phyloP scores from a whole-genome alignment of 148 eudicot species.

The Spergularia marina region DNA sequence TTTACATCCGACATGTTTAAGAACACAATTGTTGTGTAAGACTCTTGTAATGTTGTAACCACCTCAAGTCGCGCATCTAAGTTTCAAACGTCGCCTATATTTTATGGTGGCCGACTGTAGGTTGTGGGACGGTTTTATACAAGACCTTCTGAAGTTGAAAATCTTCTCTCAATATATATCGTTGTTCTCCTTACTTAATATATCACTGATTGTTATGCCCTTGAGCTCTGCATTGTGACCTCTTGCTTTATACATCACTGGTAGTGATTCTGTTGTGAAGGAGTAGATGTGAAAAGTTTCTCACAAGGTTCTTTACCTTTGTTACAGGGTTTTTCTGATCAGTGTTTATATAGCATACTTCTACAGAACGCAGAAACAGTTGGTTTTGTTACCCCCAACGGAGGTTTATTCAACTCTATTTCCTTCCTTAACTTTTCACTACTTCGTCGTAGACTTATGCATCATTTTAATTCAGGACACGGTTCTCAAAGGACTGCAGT shows the following conservation, averaged over 20 bases:
- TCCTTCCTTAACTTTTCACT: background rate
- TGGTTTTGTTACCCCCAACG: conserved; percentile 32
- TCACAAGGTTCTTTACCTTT: background rate
- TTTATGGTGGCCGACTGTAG: no score
- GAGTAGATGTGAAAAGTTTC: background rate
- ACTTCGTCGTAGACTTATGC: background rate
- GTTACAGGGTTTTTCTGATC: conserved; percentile 49
- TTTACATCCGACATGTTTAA: no score
- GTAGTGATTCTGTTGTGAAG: background rate
- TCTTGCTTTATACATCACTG: background rate
- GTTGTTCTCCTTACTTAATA: no score
- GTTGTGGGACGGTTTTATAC: no score
- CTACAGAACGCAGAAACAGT: conserved; percentile 95
- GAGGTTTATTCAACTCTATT: conserved; percentile 19
- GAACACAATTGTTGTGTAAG: no score
- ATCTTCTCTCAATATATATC: no score
- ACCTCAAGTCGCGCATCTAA: no score
- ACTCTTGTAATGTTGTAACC: no score
- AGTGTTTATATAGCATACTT: conserved; percentile 58
- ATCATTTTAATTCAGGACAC: conserved; percentile 18
- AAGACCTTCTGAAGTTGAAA: no score
- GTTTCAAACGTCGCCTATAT: no score
- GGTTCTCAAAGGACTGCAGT: conserved; percentile 36
- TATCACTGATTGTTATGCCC: no score
- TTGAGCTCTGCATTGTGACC: background rate